Evolutionary conservation across 2,329 filamentous ascomycete genomes (phyloP), one percentile per base, ranked within the genome.

Genomic region (Cladosporium sp.): DNA sequence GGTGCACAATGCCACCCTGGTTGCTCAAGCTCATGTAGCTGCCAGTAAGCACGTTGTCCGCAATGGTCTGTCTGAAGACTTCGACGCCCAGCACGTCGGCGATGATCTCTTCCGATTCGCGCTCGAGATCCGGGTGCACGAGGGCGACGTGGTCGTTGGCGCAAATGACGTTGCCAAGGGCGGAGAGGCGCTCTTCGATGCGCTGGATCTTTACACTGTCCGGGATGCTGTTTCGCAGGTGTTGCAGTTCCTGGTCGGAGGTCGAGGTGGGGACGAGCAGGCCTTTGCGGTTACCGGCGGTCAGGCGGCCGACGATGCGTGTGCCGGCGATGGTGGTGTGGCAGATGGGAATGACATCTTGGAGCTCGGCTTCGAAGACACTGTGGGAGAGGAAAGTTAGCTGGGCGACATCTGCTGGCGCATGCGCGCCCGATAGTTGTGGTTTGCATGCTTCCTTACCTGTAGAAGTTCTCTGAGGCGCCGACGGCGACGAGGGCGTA

Each of bases 51-150:
- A 99, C 94, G 73, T 97, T 97, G 77, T 97, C 92, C 69, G 93
- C 92, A 61, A 99, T 89, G 49, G 94, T 97, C 81, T 99, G 94
- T 63, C 90, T 82, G 79, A 94, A 95, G 11, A 94, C 90, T 75
- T 95, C 90, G 59, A 95, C 90, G 63, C 90, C 90, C 19, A 95
- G 80, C 60, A 96, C 90, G 74, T 99, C 94, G 69, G 94, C 91
- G 72, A 99, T 92, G 50, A 99, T 97, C 80, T 99, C 94, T 78
- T 99, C 94, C 15, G 92, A 97, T 81, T 99, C 94, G 63, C 93
- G 89, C 82, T 97, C 94, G 61, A 99, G 82, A 72, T 99, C 94
- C 11, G 94, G 94, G 74, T 99, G 94, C 62, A 97, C 87, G 45
- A 99, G 87, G 55, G 94, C 94, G 66, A 97, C 94, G 77, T 97